Percentiles rank a stretch among this genome's conserved stretches.
Evolutionary conservation across 176 grass and related monocot genomes (phyloP).

Genomic region (Zea mays): DNA sequence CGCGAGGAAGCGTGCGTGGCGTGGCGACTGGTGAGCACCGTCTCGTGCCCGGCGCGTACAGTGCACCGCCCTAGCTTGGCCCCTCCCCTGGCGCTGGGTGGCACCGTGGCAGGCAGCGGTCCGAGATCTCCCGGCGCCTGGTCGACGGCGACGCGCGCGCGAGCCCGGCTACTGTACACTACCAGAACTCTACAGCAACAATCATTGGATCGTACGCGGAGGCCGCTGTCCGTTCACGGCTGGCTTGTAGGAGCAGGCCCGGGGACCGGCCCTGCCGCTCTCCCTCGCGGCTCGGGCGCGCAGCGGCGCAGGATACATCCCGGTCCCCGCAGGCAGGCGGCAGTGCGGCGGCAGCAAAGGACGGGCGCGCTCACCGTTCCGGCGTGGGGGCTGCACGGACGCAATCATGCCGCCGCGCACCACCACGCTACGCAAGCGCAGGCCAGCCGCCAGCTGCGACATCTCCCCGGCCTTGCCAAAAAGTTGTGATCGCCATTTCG

Average conservation of each 20-base stretch:
- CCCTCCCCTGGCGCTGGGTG: background rate
- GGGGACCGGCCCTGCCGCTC: background rate
- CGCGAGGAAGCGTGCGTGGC: background rate
- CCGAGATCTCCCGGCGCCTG: background rate
- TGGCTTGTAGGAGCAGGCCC: background rate
- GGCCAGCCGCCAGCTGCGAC: too few relatives aligned
- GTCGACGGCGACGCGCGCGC: background rate
- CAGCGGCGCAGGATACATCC: background rate
- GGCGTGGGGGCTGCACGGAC: constrained; percentile 12
- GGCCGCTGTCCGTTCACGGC: constrained; percentile 21
- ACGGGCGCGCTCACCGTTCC: constrained; percentile 6
- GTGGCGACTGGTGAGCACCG: background rate
- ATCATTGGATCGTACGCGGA: constrained; percentile 5
- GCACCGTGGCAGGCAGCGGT: background rate
- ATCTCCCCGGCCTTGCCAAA: too few relatives aligned
- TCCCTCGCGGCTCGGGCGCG: background rate
- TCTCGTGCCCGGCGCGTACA: background rate
- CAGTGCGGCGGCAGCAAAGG: background rate
- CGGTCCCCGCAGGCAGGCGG: background rate
- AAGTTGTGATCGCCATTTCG: too few relatives aligned
- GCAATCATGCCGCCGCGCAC: constrained; percentile 24
- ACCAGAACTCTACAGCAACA: constrained; percentile 10
- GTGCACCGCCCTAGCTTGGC: background rate
- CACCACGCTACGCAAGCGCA: background rate
- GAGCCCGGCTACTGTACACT: background rate